Conservation (phyloP, 148 eudicot genomes). For the Chenopodium formosanum region DNA sequence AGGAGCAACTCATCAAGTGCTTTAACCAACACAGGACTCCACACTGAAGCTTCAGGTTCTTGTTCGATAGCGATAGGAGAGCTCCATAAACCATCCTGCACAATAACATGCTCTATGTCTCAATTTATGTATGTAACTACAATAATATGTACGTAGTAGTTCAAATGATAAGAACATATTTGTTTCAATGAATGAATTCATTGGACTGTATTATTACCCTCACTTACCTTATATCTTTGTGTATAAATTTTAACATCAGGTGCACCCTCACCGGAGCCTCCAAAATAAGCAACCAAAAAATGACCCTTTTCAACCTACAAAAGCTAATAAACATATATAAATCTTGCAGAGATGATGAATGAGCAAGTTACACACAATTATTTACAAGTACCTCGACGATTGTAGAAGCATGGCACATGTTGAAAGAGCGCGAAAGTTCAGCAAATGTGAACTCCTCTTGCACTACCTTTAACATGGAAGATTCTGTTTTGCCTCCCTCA, state of each 20-base stretch:
- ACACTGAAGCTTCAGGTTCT: conserved; percentile 67
- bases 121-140: too few species aligned
- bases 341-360: too few species aligned
- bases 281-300: conserved; percentile 86
- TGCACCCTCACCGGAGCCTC: conserved; percentile 79
- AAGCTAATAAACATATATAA: not conserved
- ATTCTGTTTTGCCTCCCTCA: conserved; percentile 7
- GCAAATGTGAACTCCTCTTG: conserved; percentile 63
- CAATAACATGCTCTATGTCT: not conserved
- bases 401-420: conserved; percentile 86
- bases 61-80: conserved; percentile 68
- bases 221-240: conserved; percentile 64
- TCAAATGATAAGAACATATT: too few species aligned
- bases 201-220: too few species aligned
- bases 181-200: too few species aligned
- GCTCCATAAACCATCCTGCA: conserved; percentile 78
- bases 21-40: conserved; percentile 90
- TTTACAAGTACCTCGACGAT: conserved; percentile 63
- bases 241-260: conserved; percentile 89
- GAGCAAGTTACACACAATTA: too few species aligned
- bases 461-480: conserved; percentile 31
- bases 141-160: too few species aligned
- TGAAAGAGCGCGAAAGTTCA: conserved; percentile 59
- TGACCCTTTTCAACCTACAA: conserved; percentile 66
- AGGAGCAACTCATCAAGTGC: conserved; percentile 67